These are phyloP conservation scores for Colletotrichum higginsianum DNA, from an alignment of 2,329 filamentous ascomycete species.

Conservation along the genomic window DNA sequence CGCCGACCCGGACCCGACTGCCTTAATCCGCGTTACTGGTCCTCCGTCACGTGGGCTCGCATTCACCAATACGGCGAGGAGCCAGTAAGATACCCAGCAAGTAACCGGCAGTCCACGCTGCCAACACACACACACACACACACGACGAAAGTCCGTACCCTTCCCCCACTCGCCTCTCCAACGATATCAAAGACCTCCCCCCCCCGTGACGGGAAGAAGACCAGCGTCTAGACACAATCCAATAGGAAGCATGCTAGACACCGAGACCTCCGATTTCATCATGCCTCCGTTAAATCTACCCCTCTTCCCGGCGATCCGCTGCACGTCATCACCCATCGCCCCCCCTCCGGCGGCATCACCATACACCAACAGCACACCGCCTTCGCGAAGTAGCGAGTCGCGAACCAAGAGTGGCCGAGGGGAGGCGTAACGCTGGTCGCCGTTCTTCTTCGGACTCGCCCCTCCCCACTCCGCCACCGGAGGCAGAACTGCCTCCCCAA, in stretches of 20 bases:
- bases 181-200: no score
- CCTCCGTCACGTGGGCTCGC: neutral
- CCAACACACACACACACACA: no score
- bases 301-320: constrained; percentile 24
- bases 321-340: constrained; percentile 32
- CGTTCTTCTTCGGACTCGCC: neutral
- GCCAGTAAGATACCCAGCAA: neutral
- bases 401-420: neutral
- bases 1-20: neutral
- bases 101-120: no score
- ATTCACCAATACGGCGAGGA: neutral
- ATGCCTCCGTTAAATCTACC: neutral
- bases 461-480: no score
- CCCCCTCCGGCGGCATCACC: neutral
- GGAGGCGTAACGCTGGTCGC: neutral
- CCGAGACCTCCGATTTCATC: neutral
- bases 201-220: neutral
- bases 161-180: neutral
- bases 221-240: neutral
- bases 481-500: neutral
- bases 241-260: neutral
- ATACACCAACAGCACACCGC: constrained; percentile 25
- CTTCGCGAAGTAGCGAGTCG: neutral
- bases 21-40: no score
- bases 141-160: no score